Conservation (phyloP, 352 stramenopile species). For the Phytophthora hibernalis region DNA sequence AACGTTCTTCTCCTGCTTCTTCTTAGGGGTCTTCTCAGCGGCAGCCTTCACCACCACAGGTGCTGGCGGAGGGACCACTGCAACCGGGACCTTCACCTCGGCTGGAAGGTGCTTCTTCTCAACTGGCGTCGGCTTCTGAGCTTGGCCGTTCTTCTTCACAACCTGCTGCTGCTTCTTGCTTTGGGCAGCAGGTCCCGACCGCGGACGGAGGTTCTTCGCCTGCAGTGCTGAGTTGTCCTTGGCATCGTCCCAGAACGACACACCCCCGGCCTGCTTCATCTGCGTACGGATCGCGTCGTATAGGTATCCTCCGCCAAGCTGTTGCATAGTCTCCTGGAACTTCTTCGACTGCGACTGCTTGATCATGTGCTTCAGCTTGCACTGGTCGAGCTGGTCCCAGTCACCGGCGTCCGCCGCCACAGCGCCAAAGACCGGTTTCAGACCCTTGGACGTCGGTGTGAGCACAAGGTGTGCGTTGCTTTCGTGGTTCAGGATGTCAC, state of each 20-base stretch:
- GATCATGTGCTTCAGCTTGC: slow-evolving; percentile 18
- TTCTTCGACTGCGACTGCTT: slow-evolving; percentile 26
- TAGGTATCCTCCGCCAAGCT: slow-evolving; percentile 22
- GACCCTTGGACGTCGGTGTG: slow-evolving; percentile 1
- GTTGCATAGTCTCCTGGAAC: slow-evolving; percentile 33
- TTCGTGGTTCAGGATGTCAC: slow-evolving; percentile 21
- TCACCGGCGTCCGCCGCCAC: not conserved
- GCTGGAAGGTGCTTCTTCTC: slow-evolving; percentile 23
- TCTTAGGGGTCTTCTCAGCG: slow-evolving; percentile 1
- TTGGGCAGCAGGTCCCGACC: not conserved
- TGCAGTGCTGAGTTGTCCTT: slow-evolving; percentile 26
- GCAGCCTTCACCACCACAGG: slow-evolving; percentile 11
- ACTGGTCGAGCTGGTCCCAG: slow-evolving; percentile 6
- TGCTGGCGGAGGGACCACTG: slow-evolving; percentile 16
- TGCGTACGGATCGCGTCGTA: slow-evolving; percentile 27
- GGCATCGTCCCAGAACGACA: slow-evolving; percentile 12
- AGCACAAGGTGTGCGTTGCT: slow-evolving; percentile 7
- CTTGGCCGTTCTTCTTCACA: slow-evolving; percentile 12
- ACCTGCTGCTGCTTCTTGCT: not conserved
- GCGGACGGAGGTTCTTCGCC: slow-evolving; percentile 21
- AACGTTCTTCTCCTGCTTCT: slow-evolving; percentile 4
- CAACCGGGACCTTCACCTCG: slow-evolving; percentile 7
- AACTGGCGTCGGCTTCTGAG: not conserved
- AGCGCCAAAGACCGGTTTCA: not conserved
- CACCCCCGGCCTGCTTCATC: slow-evolving; percentile 20